Evolutionary conservation across 352 stramenopile genomes (phyloP).

Genomic region (Globisporangium radiosum): DNA sequence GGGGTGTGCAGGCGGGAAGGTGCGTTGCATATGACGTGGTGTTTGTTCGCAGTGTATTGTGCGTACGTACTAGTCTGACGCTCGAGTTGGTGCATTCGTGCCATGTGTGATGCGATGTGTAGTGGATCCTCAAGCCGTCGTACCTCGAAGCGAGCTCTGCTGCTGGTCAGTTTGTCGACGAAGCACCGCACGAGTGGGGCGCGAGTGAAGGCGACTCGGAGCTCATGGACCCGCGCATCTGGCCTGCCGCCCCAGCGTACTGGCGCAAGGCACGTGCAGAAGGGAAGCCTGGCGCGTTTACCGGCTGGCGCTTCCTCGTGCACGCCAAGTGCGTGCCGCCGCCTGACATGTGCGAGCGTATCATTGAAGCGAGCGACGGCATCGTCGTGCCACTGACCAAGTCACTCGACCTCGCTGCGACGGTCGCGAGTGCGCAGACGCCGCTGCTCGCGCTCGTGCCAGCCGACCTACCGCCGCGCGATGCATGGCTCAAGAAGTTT

Average conservation of each 20-base stretch:
- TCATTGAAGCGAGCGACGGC: constrained; percentile 53
- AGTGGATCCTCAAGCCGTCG: constrained; percentile 87
- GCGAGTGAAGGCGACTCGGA: constrained; percentile 38
- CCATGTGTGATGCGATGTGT: background rate
- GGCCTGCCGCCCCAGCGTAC: constrained; percentile 43
- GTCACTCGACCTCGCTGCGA: constrained; percentile 31
- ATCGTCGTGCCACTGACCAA: constrained; percentile 55
- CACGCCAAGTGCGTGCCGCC: constrained; percentile 69
- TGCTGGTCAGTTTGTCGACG: constrained; percentile 65
- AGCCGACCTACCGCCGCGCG: constrained; percentile 40
- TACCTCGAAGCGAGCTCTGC: constrained; percentile 62
- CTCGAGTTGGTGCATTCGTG: constrained; percentile 1
- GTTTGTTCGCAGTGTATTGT: background rate
- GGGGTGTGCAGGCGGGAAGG: constrained; percentile 76
- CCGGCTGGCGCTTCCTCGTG: constrained; percentile 66
- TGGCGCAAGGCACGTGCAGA: constrained; percentile 55
- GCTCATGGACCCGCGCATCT: constrained; percentile 73
- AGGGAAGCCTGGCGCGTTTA: constrained; percentile 48
- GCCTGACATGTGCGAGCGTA: constrained; percentile 74
- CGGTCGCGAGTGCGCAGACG: constrained; percentile 20
- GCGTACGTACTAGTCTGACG: background rate
- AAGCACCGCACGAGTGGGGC: constrained; percentile 71
- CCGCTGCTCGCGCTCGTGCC: constrained; percentile 56
- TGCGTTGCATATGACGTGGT: constrained; percentile 12
- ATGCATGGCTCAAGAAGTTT: constrained; percentile 73